Evolutionary conservation across 208 protist genomes (phyloP).

Genomic region (Leishmania braziliensis): DNA sequence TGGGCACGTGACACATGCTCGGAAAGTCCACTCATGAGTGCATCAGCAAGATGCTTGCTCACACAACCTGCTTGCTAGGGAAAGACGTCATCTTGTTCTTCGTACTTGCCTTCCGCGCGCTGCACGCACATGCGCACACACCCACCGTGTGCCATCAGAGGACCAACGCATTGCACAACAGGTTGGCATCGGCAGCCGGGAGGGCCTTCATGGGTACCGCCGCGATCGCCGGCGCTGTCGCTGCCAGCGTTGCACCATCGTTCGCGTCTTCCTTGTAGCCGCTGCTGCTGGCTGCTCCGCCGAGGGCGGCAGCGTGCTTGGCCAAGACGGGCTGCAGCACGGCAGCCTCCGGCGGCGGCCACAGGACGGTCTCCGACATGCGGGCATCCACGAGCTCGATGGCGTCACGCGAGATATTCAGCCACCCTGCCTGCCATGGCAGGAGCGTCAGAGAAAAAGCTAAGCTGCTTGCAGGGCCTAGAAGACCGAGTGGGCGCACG

Average conservation of each 20-base stretch:
- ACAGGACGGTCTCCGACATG: constrained; percentile 38
- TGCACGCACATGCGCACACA: constrained; percentile 11
- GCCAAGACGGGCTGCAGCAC: constrained; percentile 16
- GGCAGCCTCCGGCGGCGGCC: constrained; percentile 38
- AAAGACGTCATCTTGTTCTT: neutral
- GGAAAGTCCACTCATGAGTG: neutral
- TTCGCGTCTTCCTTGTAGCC: neutral
- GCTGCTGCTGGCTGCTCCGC: neutral
- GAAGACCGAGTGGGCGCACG: constrained; percentile 38
- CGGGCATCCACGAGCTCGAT: constrained; percentile 58
- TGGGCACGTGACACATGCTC: neutral
- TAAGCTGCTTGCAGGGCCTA: constrained; percentile 32
- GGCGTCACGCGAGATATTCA: constrained; percentile 35
- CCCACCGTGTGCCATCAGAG: constrained; percentile 15
- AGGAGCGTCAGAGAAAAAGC: constrained; percentile 55
- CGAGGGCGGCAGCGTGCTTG: neutral
- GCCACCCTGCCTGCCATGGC: constrained; percentile 66
- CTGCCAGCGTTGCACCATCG: constrained; percentile 5
- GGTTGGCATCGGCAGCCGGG: constrained; percentile 3
- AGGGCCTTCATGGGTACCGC: constrained; percentile 21
- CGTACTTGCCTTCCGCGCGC: neutral
- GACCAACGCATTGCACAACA: constrained; percentile 52
- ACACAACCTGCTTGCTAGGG: neutral
- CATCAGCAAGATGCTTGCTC: neutral
- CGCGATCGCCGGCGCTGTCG: constrained; percentile 20